phyloP scores from a whole-genome alignment of 2,329 filamentous ascomycete genomes.

The Diaporthe citri region DNA sequence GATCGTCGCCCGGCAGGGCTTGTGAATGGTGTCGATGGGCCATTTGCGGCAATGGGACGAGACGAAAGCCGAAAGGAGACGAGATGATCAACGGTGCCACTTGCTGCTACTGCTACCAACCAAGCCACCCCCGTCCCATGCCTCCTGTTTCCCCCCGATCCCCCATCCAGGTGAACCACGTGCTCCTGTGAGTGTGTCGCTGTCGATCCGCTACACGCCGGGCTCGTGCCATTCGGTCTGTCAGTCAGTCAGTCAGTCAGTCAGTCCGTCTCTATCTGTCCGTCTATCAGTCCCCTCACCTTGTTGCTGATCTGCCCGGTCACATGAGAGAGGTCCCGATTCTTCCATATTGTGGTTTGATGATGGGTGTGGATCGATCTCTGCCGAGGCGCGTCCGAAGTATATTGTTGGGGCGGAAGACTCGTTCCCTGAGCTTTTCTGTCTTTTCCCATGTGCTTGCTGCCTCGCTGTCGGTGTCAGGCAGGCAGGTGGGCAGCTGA shows the following conservation, averaged over 20 bases:
- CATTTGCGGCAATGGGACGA: slow-evolving; percentile 5
- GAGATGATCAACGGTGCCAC: slow-evolving; percentile 10
- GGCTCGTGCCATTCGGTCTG: neutral
- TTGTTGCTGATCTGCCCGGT: neutral
- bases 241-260: neutral
- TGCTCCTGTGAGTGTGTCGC: neutral
- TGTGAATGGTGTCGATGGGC: neutral
- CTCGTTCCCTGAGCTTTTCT: neutral
- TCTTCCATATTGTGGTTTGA: neutral
- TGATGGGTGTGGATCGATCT: neutral
- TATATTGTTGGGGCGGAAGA: neutral
- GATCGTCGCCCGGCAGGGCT: slow-evolving; percentile 1
- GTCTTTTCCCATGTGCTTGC: too few species aligned
- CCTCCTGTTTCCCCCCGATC: neutral
- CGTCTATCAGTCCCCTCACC: neutral
- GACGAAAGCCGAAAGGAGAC: slow-evolving; percentile 1
- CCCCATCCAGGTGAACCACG: slow-evolving; percentile 19
- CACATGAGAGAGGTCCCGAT: neutral
- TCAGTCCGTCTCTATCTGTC: too few species aligned
- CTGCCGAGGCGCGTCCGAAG: neutral
- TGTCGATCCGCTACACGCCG: slow-evolving; percentile 12
- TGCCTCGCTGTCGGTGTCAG: neutral
- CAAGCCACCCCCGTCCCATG: slow-evolving; percentile 17
- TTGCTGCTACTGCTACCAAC: neutral
- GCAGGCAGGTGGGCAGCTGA: neutral